A percentile compares a stretch with the other conserved stretches of the same genome.
These are phyloP conservation scores for Neurospora cerealis DNA, from an alignment of 495 filamentous ascomycete genomes.

Conservation along the genomic window DNA sequence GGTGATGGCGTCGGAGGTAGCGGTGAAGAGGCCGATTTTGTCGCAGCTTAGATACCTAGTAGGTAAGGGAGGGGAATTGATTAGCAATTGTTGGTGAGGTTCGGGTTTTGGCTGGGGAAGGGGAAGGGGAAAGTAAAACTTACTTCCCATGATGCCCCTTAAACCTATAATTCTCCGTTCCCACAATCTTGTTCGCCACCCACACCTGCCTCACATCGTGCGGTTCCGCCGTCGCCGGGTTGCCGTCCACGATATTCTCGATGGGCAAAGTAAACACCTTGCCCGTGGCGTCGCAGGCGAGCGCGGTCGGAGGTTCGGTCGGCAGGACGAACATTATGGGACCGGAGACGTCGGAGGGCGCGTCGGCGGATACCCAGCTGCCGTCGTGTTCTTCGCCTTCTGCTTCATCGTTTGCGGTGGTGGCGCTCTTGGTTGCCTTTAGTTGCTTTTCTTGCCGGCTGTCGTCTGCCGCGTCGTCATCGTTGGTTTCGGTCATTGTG, in stretches of 20 bases:
- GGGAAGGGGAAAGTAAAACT: too few species aligned
- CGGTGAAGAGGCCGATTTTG: slow-evolving; percentile 66
- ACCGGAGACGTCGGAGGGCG: slow-evolving; percentile 62
- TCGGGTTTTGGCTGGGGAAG: neutral
- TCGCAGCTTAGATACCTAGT: slow-evolving; percentile 67
- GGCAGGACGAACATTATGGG: slow-evolving; percentile 75
- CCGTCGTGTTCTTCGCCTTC: slow-evolving; percentile 51
- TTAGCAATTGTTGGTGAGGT: neutral
- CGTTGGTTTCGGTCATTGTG: slow-evolving; percentile 31
- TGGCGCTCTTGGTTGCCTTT: slow-evolving; percentile 27
- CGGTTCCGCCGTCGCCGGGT: slow-evolving; percentile 74
- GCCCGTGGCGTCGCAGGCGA: slow-evolving; percentile 77
- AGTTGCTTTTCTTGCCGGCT: neutral
- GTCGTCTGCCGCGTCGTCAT: slow-evolving; percentile 24
- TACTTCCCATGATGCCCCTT: slow-evolving; percentile 81
- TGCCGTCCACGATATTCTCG: slow-evolving; percentile 73
- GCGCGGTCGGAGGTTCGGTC: slow-evolving; percentile 52
- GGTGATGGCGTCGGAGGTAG: slow-evolving; percentile 69
- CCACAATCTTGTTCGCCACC: slow-evolving; percentile 77
- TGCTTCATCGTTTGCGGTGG: slow-evolving; percentile 27
- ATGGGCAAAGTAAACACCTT: slow-evolving; percentile 70
- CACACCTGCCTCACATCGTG: slow-evolving; percentile 93
- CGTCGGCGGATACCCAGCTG: slow-evolving; percentile 84
- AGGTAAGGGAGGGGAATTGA: neutral
- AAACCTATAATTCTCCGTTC: slow-evolving; percentile 70